Evolutionary conservation across 371 early-diverging fungal genomes (phyloP).

Genomic region (Dinochytrium kinnereticum): DNA sequence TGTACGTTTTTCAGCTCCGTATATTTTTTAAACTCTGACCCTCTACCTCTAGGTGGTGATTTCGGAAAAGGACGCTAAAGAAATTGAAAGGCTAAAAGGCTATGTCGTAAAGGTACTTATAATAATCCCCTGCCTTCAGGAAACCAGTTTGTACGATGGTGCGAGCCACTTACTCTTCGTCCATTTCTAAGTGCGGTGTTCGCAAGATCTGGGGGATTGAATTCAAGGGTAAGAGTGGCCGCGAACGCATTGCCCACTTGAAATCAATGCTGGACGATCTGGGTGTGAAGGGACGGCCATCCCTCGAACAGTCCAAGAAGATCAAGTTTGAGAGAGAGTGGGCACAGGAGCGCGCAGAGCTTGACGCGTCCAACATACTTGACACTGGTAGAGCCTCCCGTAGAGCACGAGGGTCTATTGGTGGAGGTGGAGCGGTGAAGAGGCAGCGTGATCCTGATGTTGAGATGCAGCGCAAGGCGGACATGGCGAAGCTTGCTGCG

Average conservation of each 20-base stretch:
- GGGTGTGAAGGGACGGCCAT: slow-evolving; percentile 1
- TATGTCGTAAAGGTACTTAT: slow-evolving; percentile 7
- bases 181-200: background rate
- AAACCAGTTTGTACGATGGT: background rate
- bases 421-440: too few relatives aligned
- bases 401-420: background rate
- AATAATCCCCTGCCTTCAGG: background rate
- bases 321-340: background rate
- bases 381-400: background rate
- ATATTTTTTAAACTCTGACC: too few relatives aligned
- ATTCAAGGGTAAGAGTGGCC: slow-evolving; percentile 1
- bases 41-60: background rate
- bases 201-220: slow-evolving; percentile 13
- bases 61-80: slow-evolving; percentile 3
- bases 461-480: background rate
- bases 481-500: background rate
- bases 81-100: slow-evolving; percentile 9
- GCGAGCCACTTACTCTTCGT: background rate
- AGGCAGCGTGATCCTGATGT: background rate
- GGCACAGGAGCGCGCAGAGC: background rate
- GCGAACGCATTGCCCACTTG: background rate
- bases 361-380: background rate
- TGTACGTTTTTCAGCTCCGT: too few relatives aligned
- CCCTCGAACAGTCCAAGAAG: background rate
- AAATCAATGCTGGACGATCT: background rate